A percentile compares a stretch with the other conserved stretches of the same genome.
These are phyloP conservation scores for Zymoseptoria brevis DNA, from an alignment of 2,329 filamentous ascomycete genomes.

Conservation along the genomic window DNA sequence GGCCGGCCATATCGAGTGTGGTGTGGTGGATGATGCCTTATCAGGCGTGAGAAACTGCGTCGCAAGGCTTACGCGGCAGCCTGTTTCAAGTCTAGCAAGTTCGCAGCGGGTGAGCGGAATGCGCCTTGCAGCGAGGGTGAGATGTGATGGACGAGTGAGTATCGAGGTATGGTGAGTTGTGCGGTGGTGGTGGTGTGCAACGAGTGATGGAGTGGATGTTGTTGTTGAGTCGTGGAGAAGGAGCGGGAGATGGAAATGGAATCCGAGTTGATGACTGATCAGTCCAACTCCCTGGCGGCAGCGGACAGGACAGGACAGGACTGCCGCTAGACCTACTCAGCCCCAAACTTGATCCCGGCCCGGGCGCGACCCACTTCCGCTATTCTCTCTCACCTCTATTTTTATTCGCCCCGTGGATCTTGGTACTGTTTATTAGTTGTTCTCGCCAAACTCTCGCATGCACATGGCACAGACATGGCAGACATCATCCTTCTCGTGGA, in stretches of 20 bases:
- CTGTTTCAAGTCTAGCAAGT: not conserved
- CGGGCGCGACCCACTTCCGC: not conserved
- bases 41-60: not conserved
- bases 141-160: not conserved
- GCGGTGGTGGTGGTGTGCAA: not conserved
- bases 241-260: not conserved
- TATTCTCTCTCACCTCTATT: not conserved
- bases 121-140: not conserved
- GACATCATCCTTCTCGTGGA: not conserved
- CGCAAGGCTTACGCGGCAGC: conserved; percentile 6
- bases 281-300: not conserved
- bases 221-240: not conserved
- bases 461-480: not conserved
- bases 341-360: not conserved
- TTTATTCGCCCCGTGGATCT: not conserved
- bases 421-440: not conserved
- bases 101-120: not conserved
- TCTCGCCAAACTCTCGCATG: no score
- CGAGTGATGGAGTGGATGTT: not conserved
- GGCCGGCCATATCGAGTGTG: conserved; percentile 15
- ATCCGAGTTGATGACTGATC: not conserved
- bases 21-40: conserved; percentile 1
- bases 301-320: not conserved
- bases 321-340: not conserved
- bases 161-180: not conserved